Percentiles rank a stretch among this genome's conserved stretches.
Conservation (phyloP, 345 rosid genomes). For the Gossypium herbaceum region DNA sequence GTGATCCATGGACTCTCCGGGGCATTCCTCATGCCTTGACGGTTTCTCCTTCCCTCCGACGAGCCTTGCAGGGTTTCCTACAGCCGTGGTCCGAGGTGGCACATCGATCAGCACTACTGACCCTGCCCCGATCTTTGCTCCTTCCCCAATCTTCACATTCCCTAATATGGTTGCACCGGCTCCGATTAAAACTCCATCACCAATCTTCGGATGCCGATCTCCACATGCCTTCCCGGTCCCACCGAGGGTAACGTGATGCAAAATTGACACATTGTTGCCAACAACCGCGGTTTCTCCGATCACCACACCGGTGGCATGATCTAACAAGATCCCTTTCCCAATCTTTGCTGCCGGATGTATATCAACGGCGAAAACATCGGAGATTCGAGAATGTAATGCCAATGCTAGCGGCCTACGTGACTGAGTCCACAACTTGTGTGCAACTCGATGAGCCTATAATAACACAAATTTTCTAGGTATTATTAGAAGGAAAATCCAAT, state of each 20-base stretch:
- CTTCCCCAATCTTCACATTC: constrained; percentile 71
- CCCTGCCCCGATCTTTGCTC: constrained; percentile 93
- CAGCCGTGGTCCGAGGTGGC: constrained; percentile 74
- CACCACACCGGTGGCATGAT: constrained; percentile 93
- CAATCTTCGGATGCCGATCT: constrained; percentile 90
- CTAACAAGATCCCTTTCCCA: constrained; percentile 81
- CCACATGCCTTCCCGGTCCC: constrained; percentile 80
- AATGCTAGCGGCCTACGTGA: constrained; percentile 76
- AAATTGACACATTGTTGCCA: constrained; percentile 87
- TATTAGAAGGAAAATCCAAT: not conserved
- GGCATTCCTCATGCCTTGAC: constrained; percentile 57
- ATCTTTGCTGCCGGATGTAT: constrained; percentile 94
- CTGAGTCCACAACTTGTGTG: constrained; percentile 82
- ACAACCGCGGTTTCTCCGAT: constrained; percentile 87
- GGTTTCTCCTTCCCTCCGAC: constrained; percentile 87
- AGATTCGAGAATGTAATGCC: constrained; percentile 86
- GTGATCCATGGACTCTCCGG: constrained; percentile 97
- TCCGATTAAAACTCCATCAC: constrained; percentile 90
- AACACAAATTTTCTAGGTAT: not conserved
- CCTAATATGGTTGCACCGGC: constrained; percentile 94
- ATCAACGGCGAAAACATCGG: constrained; percentile 90
- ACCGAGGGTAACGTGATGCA: constrained; percentile 91
- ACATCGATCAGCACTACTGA: constrained; percentile 83
- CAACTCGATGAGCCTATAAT: constrained; percentile 77
- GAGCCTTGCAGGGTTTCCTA: constrained; percentile 92